A percentile compares a stretch with the other conserved stretches of the same genome.
Conservation (phyloP, 1,139 yeast genomes). For the Chernovozyma aurita region DNA sequence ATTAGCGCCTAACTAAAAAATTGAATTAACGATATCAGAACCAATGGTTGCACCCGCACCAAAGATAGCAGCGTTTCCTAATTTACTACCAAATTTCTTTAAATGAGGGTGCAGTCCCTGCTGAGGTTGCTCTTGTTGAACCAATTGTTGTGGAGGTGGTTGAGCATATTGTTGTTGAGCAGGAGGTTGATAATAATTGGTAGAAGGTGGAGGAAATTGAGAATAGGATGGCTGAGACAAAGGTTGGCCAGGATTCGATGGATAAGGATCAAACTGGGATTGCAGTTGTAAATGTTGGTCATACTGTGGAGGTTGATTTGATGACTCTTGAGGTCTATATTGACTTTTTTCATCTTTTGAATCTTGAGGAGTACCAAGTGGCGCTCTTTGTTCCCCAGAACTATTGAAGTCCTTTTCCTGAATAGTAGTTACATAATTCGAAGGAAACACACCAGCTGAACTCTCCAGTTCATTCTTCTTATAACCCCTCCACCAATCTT, state of each 20-base stretch:
- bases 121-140: constrained; percentile 18
- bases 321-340: constrained; percentile 11
- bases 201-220: constrained; percentile 47
- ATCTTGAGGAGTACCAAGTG: constrained; percentile 9
- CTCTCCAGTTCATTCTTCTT: constrained; percentile 36
- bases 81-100: constrained; percentile 72
- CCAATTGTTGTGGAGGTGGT: constrained; percentile 14
- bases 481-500: constrained; percentile 90
- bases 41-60: constrained; percentile 99
- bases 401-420: constrained; percentile 31
- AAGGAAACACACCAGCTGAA: constrained; percentile 78
- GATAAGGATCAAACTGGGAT: constrained; percentile 9
- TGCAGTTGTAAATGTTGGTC: constrained; percentile 13
- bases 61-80: constrained; percentile 89
- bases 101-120: constrained; percentile 30
- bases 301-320: constrained; percentile 15
- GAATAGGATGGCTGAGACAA: constrained; percentile 42
- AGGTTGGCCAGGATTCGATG: constrained; percentile 19
- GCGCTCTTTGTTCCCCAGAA: constrained; percentile 7
- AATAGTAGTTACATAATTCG: constrained; percentile 67
- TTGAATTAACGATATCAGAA: constrained; percentile 78
- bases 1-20: constrained; percentile 43
- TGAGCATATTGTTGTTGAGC: constrained; percentile 22
- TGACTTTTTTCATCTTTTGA: constrained; percentile 16
- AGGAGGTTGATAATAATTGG: constrained; percentile 37